Evolutionary conservation across 148 eudicot genomes (phyloP).

Genomic region (Camellia japonica): DNA sequence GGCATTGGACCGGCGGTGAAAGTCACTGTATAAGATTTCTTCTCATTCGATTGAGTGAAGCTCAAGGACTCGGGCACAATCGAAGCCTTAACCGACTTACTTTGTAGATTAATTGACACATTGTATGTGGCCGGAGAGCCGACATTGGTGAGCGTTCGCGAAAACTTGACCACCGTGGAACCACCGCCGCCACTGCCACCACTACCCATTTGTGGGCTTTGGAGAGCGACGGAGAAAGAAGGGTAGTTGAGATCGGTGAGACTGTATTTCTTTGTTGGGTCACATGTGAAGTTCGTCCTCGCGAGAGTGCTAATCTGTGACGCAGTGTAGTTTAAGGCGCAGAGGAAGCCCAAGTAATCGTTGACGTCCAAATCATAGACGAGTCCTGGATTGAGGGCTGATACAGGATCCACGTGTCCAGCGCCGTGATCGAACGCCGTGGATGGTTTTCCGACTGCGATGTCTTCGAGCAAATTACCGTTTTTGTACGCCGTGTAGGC

Average conservation of each 20-base stretch:
- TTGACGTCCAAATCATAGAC: slow-evolving; percentile 36
- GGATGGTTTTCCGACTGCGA: slow-evolving; percentile 45
- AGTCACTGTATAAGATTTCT: slow-evolving; percentile 66
- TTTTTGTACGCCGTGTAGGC: slow-evolving; percentile 38
- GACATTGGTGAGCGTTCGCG: slow-evolving; percentile 75
- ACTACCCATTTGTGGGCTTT: slow-evolving; percentile 15
- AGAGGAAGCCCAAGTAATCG: slow-evolving; percentile 46
- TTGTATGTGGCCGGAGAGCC: slow-evolving; percentile 68
- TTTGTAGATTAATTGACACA: slow-evolving; percentile 38
- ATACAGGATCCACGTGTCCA: slow-evolving; percentile 50
- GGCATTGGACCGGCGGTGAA: slow-evolving; percentile 57
- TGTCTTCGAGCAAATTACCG: slow-evolving; percentile 30
- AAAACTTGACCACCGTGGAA: slow-evolving; percentile 40
- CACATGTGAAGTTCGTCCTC: slow-evolving; percentile 40
- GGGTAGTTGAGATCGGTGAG: slow-evolving; percentile 44
- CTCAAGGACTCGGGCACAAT: slow-evolving; percentile 63
- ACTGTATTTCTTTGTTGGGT: slow-evolving; percentile 28
- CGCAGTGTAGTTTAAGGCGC: slow-evolving; percentile 40
- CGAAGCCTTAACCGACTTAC: slow-evolving; percentile 50
- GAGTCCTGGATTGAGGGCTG: slow-evolving; percentile 50
- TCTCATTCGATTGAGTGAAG: slow-evolving; percentile 59
- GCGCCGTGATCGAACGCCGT: slow-evolving; percentile 52
- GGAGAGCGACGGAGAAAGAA: slow-evolving; percentile 36
- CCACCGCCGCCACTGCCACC: slow-evolving; percentile 17
- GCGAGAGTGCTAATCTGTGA: slow-evolving; percentile 30